phyloP scores from a whole-genome alignment of 1,139 yeast species.

The Blastobotrys petasosporus region DNA sequence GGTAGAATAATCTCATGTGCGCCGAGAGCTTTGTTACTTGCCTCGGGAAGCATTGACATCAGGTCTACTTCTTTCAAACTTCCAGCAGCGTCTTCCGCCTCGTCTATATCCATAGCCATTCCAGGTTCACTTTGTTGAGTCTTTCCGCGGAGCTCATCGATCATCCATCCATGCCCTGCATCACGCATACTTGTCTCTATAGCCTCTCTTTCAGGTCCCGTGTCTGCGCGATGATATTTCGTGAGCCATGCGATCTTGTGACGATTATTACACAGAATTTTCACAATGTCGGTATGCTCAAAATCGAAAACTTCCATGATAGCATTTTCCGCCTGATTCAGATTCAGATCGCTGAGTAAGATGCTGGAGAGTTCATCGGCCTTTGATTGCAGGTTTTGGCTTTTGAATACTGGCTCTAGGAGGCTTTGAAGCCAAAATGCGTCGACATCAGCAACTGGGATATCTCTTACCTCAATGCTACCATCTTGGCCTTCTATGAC shows the following conservation, averaged over 20 bases:
- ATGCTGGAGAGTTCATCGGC: constrained; percentile 31
- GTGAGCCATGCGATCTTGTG: constrained; percentile 52
- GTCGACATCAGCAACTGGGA: constrained; percentile 40
- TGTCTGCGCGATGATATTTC: constrained; percentile 38
- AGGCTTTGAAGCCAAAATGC: constrained; percentile 47
- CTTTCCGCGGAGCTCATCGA: constrained; percentile 30
- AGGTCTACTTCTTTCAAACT: constrained; percentile 49
- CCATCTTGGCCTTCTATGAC: constrained; percentile 19
- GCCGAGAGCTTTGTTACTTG: constrained; percentile 66
- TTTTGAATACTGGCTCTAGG: constrained; percentile 36
- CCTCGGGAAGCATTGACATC: constrained; percentile 58
- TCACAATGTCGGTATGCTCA: constrained; percentile 47
- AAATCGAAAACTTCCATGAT: constrained; percentile 47
- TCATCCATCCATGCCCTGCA: constrained; percentile 32
- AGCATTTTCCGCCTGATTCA: constrained; percentile 47
- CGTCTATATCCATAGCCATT: constrained; percentile 30
- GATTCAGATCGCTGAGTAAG: constrained; percentile 34
- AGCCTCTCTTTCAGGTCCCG: constrained; percentile 33
- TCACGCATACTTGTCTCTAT: constrained; percentile 33
- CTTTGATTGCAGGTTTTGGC: constrained; percentile 35
- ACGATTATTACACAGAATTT: constrained; percentile 47
- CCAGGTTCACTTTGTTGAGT: constrained; percentile 22
- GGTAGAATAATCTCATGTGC: constrained; percentile 68
- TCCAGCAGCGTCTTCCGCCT: constrained; percentile 5
- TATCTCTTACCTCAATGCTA: constrained; percentile 30